These are phyloP conservation scores for Mycena pura DNA, from an alignment of 768 basidiomycete species.

Conservation along the genomic window DNA sequence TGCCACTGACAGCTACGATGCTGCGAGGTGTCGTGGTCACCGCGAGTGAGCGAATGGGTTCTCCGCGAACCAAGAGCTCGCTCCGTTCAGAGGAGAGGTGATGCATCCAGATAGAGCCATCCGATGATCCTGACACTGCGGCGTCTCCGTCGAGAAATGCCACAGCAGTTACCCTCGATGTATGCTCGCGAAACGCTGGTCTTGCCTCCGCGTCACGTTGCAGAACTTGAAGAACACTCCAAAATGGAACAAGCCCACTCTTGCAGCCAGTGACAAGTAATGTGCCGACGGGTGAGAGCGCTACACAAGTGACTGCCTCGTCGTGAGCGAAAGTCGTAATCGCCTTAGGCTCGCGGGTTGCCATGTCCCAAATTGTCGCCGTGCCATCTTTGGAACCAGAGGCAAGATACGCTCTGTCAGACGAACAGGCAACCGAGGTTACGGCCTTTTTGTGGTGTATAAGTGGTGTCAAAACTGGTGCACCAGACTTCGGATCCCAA, in stretches of 20 bases:
- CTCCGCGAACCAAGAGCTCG: neutral
- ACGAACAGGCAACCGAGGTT: slow-evolving; percentile 18
- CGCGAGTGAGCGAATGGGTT: neutral
- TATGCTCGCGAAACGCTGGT: neutral
- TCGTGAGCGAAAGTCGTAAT: neutral
- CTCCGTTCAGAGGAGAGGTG: neutral
- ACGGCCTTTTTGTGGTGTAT: slow-evolving; percentile 1
- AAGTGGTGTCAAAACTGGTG: slow-evolving; percentile 2
- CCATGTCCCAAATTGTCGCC: slow-evolving; percentile 16
- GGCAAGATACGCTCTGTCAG: slow-evolving; percentile 1
- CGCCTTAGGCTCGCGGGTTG: neutral
- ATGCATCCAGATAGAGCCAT: neutral
- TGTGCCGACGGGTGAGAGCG: slow-evolving; percentile 13
- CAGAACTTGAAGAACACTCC: no score
- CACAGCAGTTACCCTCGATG: neutral
- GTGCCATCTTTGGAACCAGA: slow-evolving; percentile 15
- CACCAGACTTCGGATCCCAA: slow-evolving; percentile 11
- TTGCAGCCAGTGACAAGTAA: slow-evolving; percentile 7
- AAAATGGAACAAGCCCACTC: slow-evolving; percentile 11
- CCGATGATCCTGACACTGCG: slow-evolving; percentile 13
- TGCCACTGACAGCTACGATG: slow-evolving; percentile 6
- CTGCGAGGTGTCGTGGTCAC: neutral
- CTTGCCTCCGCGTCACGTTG: no score
- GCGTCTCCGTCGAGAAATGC: neutral
- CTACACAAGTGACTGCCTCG: slow-evolving; percentile 19